phyloP scores from a whole-genome alignment of 2,329 filamentous ascomycete species.

The Trichoderma endophyticum region DNA sequence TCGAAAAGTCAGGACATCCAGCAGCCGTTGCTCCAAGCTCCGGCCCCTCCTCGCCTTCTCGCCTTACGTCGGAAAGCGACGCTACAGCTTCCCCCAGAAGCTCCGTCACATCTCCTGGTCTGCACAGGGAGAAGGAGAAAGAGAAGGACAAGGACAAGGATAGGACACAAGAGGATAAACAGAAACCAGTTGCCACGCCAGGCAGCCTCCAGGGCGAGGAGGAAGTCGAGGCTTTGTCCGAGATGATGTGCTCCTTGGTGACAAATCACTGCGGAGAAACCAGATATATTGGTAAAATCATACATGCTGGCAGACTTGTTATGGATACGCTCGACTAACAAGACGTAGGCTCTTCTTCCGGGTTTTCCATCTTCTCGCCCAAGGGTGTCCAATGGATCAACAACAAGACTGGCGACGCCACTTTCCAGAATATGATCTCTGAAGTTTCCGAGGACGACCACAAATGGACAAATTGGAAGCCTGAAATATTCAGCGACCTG shows the following conservation, averaged over 20 bases:
- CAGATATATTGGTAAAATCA: slow-evolving; percentile 77
- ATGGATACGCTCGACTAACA: slow-evolving; percentile 16
- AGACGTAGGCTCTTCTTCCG: slow-evolving; percentile 83
- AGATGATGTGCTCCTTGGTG: slow-evolving; percentile 98
- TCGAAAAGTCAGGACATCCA: slow-evolving; percentile 54
- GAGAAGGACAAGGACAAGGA: slow-evolving; percentile 36
- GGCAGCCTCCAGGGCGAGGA: slow-evolving; percentile 51
- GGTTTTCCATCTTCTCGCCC: slow-evolving; percentile 97
- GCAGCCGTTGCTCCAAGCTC: slow-evolving; percentile 48
- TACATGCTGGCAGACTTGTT: neutral
- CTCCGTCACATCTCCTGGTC: slow-evolving; percentile 52
- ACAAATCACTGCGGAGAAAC: slow-evolving; percentile 95
- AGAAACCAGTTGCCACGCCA: slow-evolving; percentile 37
- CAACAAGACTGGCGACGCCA: slow-evolving; percentile 91
- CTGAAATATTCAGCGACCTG: slow-evolving; percentile 92
- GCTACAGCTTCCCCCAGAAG: slow-evolving; percentile 48
- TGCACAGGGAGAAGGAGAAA: slow-evolving; percentile 38
- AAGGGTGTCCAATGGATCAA: slow-evolving; percentile 99
- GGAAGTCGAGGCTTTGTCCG: slow-evolving; percentile 83
- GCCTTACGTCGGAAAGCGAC: slow-evolving; percentile 43
- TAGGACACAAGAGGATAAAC: slow-evolving; percentile 29
- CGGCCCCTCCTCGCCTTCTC: slow-evolving; percentile 51
- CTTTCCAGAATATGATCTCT: slow-evolving; percentile 92
- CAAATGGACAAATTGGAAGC: slow-evolving; percentile 97
- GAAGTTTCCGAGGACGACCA: slow-evolving; percentile 88